phyloP scores from a whole-genome alignment of 352 stramenopile species.

The Peronospora destructor region DNA sequence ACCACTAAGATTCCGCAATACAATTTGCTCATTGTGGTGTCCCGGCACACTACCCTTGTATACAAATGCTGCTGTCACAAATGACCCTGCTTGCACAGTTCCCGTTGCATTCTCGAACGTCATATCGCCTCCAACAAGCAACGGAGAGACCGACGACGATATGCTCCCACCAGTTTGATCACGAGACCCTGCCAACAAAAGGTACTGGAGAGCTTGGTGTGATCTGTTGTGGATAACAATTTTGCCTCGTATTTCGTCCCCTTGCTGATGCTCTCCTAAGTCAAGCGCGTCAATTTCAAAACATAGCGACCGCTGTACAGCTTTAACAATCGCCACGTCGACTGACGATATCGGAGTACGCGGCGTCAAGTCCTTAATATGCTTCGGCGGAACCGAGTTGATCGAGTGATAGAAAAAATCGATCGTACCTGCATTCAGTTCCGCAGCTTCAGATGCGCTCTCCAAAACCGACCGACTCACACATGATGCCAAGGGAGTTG shows the following conservation, averaged over 20 bases:
- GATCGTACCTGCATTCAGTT: conserved; percentile 51
- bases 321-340: conserved; percentile 62
- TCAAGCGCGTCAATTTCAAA: conserved; percentile 67
- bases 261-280: conserved; percentile 73
- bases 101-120: conserved; percentile 71
- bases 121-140: conserved; percentile 46
- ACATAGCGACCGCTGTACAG: conserved; percentile 52
- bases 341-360: conserved; percentile 28
- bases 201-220: conserved; percentile 58
- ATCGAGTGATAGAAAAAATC: conserved; percentile 40
- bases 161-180: conserved; percentile 24
- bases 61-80: conserved; percentile 49
- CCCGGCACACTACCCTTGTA: conserved; percentile 60
- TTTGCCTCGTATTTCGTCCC: conserved; percentile 44
- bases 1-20: conserved; percentile 74
- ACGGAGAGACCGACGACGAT: conserved; percentile 17
- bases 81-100: conserved; percentile 47
- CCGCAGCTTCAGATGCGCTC: conserved; percentile 41
- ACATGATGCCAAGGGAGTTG: conserved; percentile 59
- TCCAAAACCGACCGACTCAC: conserved; percentile 61
- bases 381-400: conserved; percentile 16
- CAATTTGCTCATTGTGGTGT: conserved; percentile 70
- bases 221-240: conserved; percentile 70
- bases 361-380: conserved; percentile 9
- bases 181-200: conserved; percentile 52